These are phyloP conservation scores for Tolypocladium ophioglossoides DNA, from an alignment of 2,329 filamentous ascomycete species.

Conservation along the genomic window DNA sequence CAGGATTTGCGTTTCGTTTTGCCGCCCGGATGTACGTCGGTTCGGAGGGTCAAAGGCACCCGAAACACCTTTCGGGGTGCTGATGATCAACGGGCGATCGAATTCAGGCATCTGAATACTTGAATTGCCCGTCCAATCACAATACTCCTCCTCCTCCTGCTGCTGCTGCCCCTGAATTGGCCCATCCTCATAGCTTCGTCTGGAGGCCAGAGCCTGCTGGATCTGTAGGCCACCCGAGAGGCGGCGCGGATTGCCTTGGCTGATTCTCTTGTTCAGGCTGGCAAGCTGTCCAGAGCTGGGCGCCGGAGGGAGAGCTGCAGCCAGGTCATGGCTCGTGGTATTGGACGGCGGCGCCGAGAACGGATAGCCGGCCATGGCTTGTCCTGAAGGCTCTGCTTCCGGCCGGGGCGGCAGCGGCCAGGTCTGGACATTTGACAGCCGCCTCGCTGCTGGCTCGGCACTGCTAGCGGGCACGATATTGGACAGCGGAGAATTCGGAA, in stretches of 20 bases:
- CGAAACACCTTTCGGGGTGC: conserved; percentile 44
- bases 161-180: neutral
- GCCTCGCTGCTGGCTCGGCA: conserved; percentile 12
- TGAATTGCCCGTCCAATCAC: neutral
- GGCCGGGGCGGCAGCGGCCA: conserved; percentile 31
- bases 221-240: conserved; percentile 30
- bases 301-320: conserved; percentile 25
- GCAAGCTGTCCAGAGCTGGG: conserved; percentile 29
- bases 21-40: conserved; percentile 19
- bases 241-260: conserved; percentile 27
- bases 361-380: conserved; percentile 21
- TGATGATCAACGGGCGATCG: conserved; percentile 49
- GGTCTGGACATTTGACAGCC: conserved; percentile 27
- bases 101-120: conserved; percentile 15
- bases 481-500: conserved; percentile 10
- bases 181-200: neutral
- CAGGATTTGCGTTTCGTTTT: conserved; percentile 34
- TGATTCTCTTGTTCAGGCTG: conserved; percentile 25
- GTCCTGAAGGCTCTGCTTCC: conserved; percentile 11
- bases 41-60: conserved; percentile 40
- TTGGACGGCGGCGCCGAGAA: conserved; percentile 28
- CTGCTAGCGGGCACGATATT: conserved; percentile 2
- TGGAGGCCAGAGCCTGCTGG: neutral
- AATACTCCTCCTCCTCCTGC: neutral
- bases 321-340: conserved; percentile 19